Base-by-base conservation (phyloP, 805 yeast species). In the Lipomyces sp. region DNA sequence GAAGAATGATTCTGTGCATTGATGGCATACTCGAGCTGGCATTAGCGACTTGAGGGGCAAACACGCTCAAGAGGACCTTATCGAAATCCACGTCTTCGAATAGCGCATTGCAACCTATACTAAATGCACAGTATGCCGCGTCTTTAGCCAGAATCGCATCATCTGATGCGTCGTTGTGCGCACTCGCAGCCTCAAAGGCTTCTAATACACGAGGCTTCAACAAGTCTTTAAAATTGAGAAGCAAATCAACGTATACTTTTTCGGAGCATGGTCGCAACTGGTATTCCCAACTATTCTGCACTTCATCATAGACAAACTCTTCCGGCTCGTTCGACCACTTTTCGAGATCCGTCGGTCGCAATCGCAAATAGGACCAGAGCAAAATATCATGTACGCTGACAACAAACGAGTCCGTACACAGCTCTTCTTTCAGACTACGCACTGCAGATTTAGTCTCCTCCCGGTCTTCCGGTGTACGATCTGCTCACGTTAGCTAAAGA, bases 181-280 rank as follows among this genome's bases (percentile, higher is more conserved):
- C 6, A 15, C 53, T 53, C 11, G 59, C 61, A 4, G 57, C 34
- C 10, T 62, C 55, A 33, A 68, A 66, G n/a, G 63, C 62, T 3
- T 66, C 65, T n/a, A 68, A 39, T 3, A 66, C 10, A 11, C 15
- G 74, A 77, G 75, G 89, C 68, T 78, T 80, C 50, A 89, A 78
- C 2, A 82, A 76, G 18, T 83, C 86, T 60, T 87, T 86, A 78
- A 88, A 91, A 67, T 83, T 82, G 57, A 82, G 81, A 50, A 90
- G 84, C 69, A 93, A 78, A 74, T 89, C 95, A 71, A 88, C 90
- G 75, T 87, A 92, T 71, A 92, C 87, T 74, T 87, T 87, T 72
- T 91, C 97, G 0, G 97, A 92, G 77, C 97, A 91, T 2, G 94
- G 92, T 64, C 96, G 81, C 11, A 92, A 83, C 75, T 90, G 93